phyloP scores from a whole-genome alignment of 495 filamentous ascomycete species.

The Jackrogersella minutella region DNA sequence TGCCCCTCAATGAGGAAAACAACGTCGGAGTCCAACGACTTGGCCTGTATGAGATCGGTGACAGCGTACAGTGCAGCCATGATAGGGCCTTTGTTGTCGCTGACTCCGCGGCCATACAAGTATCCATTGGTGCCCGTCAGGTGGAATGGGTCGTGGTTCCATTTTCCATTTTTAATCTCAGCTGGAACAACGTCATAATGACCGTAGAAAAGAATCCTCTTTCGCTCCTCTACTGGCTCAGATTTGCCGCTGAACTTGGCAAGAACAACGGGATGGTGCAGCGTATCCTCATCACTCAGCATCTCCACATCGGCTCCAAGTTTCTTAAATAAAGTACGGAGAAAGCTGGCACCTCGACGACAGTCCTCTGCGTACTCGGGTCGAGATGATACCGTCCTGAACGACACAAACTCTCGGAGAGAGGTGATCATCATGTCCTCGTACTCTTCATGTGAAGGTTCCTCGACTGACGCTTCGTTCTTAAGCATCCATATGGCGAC shows the following conservation, averaged over 20 bases:
- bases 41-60: constrained; percentile 80
- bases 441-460: constrained; percentile 43
- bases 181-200: constrained; percentile 99
- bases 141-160: constrained; percentile 87
- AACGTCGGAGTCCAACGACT: constrained; percentile 82
- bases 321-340: constrained; percentile 87
- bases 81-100: constrained; percentile 96
- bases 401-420: constrained; percentile 84
- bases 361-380: constrained; percentile 87
- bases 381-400: constrained; percentile 87
- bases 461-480: constrained; percentile 55
- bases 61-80: constrained; percentile 93
- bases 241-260: constrained; percentile 82
- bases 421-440: constrained; percentile 81
- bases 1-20: constrained; percentile 96
- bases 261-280: constrained; percentile 86
- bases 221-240: constrained; percentile 63
- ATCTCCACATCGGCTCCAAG: constrained; percentile 89
- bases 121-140: constrained; percentile 89
- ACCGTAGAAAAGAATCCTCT: constrained; percentile 94
- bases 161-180: constrained; percentile 76
- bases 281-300: constrained; percentile 72
- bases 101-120: constrained; percentile 93
- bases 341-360: constrained; percentile 87
- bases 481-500: constrained; percentile 89